Conservation (phyloP, 768 basidiomycete genomes). For the Auriscalpium microsporum region DNA sequence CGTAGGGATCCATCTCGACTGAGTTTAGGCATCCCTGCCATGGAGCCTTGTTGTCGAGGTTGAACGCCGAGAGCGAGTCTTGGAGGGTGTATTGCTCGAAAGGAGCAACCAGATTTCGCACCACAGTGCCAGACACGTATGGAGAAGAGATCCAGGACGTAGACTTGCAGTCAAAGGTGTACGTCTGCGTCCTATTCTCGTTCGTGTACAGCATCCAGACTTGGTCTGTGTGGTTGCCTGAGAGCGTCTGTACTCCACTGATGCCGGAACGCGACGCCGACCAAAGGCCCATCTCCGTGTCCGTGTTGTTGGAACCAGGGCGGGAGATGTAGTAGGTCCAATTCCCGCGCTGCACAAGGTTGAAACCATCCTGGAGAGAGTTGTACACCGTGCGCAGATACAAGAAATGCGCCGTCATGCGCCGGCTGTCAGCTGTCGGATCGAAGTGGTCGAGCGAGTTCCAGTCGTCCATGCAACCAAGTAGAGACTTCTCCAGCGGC, state of each 20-base stretch:
- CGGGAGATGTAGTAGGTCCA: conserved; percentile 75
- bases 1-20: conserved; percentile 62
- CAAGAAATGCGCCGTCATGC: conserved; percentile 66
- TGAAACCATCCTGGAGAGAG: conserved; percentile 79
- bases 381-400: conserved; percentile 60
- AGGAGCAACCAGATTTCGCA: conserved; percentile 75
- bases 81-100: conserved; percentile 71
- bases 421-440: conserved; percentile 71
- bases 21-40: conserved; percentile 66
- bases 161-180: conserved; percentile 49
- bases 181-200: conserved; percentile 66
- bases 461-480: conserved; percentile 87
- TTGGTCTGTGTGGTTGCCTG: conserved; percentile 51
- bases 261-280: conserved; percentile 66
- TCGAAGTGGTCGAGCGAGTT: conserved; percentile 94
- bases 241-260: conserved; percentile 47
- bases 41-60: conserved; percentile 47
- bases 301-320: conserved; percentile 77
- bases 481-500: conserved; percentile 66
- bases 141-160: conserved; percentile 74
- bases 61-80: conserved; percentile 58
- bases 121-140: conserved; percentile 45
- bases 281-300: conserved; percentile 85
- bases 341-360: conserved; percentile 76
- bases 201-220: conserved; percentile 86